Conservation (phyloP, 768 basidiomycete species). For the Mycena rebaudengoi region DNA sequence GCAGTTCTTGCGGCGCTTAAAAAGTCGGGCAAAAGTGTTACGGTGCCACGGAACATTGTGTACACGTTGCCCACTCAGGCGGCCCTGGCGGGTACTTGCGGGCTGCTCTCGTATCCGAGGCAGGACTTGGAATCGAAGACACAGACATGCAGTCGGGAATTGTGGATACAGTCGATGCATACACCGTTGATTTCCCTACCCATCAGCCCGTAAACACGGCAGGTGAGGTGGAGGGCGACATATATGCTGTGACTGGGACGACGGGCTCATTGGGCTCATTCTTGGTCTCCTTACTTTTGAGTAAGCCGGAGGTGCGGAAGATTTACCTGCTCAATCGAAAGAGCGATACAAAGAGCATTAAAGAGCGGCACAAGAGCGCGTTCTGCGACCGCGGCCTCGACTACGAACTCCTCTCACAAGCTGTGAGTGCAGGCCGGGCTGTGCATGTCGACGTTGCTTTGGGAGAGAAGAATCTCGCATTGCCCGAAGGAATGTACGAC, state of each 20-base stretch:
- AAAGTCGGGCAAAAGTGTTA: not conserved
- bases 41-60: constrained; percentile 7
- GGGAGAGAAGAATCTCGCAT: not conserved
- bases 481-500: not conserved
- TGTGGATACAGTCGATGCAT: not conserved
- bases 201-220: not conserved
- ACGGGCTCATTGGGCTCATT: constrained; percentile 15
- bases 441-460: constrained; percentile 3
- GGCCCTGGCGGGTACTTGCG: not conserved
- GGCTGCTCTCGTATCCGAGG: not conserved
- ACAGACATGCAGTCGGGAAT: not conserved
- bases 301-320: not conserved
- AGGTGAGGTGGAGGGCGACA: not conserved
- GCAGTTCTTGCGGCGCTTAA: constrained; percentile 5
- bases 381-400: constrained; percentile 4
- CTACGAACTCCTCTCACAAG: not conserved
- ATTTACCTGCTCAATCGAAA: constrained; percentile 12
- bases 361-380: not conserved
- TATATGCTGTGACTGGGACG: constrained; percentile 13
- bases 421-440: not conserved
- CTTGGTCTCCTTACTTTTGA: not conserved
- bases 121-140: not conserved
- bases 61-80: constrained; percentile 4
- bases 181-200: not conserved
- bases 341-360: not conserved